Conservation (phyloP, 2,329 filamentous ascomycete genomes). For the Colletotrichum gloeosporioides region DNA sequence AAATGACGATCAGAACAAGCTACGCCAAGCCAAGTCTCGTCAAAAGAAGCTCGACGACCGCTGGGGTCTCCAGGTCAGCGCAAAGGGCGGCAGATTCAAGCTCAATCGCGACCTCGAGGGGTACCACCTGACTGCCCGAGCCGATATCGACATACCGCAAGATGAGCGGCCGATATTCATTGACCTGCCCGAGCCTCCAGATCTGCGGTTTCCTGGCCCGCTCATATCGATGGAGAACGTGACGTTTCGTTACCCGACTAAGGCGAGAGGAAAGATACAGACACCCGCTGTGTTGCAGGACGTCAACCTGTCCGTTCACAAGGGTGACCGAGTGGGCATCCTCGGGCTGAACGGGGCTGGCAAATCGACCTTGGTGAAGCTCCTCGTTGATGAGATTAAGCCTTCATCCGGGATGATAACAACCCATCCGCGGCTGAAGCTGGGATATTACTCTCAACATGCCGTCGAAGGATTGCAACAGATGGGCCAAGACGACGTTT, state of each 20-base stretch:
- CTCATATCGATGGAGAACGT: slow-evolving; percentile 75
- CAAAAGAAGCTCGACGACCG: slow-evolving; percentile 86
- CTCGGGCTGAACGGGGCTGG: slow-evolving; percentile 82
- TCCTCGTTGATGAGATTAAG: slow-evolving; percentile 66
- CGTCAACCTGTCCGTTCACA: slow-evolving; percentile 71
- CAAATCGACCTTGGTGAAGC: slow-evolving; percentile 78
- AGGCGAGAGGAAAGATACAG: slow-evolving; percentile 31
- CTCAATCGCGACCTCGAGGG: slow-evolving; percentile 76
- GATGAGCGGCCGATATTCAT: slow-evolving; percentile 66
- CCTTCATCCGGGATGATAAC: slow-evolving; percentile 68
- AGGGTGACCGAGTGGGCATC: slow-evolving; percentile 77
- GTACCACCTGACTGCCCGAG: slow-evolving; percentile 62
- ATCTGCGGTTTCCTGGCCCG: slow-evolving; percentile 77
- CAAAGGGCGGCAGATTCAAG: slow-evolving; percentile 79
- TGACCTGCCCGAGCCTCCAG: slow-evolving; percentile 65
- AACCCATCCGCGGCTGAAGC: slow-evolving; percentile 70
- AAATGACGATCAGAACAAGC: slow-evolving; percentile 82
- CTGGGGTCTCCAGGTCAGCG: slow-evolving; percentile 76
- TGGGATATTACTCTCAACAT: slow-evolving; percentile 83
- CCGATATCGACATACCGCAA: slow-evolving; percentile 73
- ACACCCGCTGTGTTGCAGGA: slow-evolving; percentile 60
- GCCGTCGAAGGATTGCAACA: slow-evolving; percentile 73
- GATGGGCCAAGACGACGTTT: slow-evolving; percentile 48
- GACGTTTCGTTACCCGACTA: slow-evolving; percentile 64
- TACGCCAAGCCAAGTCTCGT: slow-evolving; percentile 83